These are phyloP conservation scores for Collariella sp. DNA, from an alignment of 495 filamentous ascomycete species.

Conservation along the genomic window DNA sequence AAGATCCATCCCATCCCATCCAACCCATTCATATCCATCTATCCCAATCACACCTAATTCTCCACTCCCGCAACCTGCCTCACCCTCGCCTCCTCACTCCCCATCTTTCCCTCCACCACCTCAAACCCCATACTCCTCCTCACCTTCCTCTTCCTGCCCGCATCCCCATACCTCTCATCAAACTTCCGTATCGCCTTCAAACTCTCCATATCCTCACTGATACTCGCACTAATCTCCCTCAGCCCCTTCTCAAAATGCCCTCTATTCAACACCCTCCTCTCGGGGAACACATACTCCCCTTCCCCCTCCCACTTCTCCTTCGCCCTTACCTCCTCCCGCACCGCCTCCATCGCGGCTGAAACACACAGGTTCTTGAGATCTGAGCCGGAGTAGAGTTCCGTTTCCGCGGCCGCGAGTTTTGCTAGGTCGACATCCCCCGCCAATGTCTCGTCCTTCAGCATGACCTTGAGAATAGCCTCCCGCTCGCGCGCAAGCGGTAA, in stretches of 20 bases:
- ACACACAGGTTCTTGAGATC: slow-evolving; percentile 93
- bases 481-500: slow-evolving; percentile 73
- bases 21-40: neutral
- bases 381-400: slow-evolving; percentile 90
- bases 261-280: slow-evolving; percentile 54
- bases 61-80: slow-evolving; percentile 16
- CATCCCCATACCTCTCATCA: slow-evolving; percentile 91
- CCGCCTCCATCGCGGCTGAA: slow-evolving; percentile 79
- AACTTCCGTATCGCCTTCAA: slow-evolving; percentile 85
- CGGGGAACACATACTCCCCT: slow-evolving; percentile 52
- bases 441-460: slow-evolving; percentile 69
- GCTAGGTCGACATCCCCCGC: slow-evolving; percentile 60
- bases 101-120: slow-evolving; percentile 25
- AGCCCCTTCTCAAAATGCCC: slow-evolving; percentile 79
- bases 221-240: slow-evolving; percentile 83
- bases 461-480: slow-evolving; percentile 70
- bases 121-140: slow-evolving; percentile 57
- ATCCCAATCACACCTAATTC: neutral
- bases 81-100: slow-evolving; percentile 24
- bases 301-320: slow-evolving; percentile 40
- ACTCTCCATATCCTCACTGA: slow-evolving; percentile 88
- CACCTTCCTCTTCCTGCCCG: slow-evolving; percentile 63
- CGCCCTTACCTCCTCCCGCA: slow-evolving; percentile 58
- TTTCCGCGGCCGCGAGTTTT: slow-evolving; percentile 61
- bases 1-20: neutral